Conservation (phyloP, 116 monocot species). For the Trichopus zeylanicus region DNA sequence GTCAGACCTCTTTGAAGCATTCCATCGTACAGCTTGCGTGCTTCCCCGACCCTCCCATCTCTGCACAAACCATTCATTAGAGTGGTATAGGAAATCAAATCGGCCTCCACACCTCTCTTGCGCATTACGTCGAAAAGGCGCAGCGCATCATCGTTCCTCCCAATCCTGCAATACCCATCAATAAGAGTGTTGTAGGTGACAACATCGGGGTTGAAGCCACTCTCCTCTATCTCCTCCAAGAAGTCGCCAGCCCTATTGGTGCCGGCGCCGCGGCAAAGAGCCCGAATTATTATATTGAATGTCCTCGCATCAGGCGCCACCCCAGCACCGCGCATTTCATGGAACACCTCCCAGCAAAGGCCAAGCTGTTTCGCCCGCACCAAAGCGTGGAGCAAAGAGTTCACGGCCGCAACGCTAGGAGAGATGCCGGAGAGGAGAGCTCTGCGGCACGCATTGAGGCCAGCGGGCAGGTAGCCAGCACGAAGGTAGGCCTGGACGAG, state of each 20-base stretch:
- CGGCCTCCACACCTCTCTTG: conserved; percentile 55
- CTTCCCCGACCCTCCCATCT: conserved; percentile 36
- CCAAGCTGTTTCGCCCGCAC: conserved; percentile 10
- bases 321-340: conserved; percentile 31
- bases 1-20: conserved; percentile 46
- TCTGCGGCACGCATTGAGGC: conserved; percentile 20
- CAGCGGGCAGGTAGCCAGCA: conserved; percentile 18
- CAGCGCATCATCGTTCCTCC: conserved; percentile 31
- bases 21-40: conserved; percentile 54
- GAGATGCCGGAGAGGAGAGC: conserved; percentile 17
- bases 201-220: conserved; percentile 71
- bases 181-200: conserved; percentile 86
- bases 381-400: conserved; percentile 39
- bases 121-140: conserved; percentile 36
- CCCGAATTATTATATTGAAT: conserved; percentile 62
- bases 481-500: conserved; percentile 41
- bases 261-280: conserved; percentile 36
- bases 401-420: conserved; percentile 29
- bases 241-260: conserved; percentile 39
- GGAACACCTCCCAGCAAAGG: conserved; percentile 50
- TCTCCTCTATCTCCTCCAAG: conserved; percentile 56
- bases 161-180: conserved; percentile 40
- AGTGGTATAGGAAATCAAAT: conserved; percentile 58
- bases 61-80: conserved; percentile 51
- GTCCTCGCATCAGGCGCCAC: conserved; percentile 45